phyloP scores from a whole-genome alignment of 2,329 filamentous ascomycete species.

The Atkinsonella texensis region DNA sequence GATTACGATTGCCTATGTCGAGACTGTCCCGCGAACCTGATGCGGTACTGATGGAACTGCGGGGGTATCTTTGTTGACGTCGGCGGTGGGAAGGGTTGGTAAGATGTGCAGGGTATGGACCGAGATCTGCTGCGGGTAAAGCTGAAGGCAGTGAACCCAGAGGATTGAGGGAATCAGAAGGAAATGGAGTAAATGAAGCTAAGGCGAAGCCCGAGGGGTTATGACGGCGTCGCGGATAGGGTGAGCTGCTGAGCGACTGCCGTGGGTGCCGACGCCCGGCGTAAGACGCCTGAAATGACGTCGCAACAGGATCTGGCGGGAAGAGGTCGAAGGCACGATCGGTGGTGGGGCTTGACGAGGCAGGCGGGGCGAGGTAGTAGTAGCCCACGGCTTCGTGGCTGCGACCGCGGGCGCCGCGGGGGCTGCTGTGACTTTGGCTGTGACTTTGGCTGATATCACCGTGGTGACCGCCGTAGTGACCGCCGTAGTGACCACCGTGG shows the following conservation, averaged over 20 bases:
- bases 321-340: constrained; percentile 20
- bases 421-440: neutral
- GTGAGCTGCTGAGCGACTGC: neutral
- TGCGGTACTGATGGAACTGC: neutral
- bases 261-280: neutral
- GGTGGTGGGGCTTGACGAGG: constrained; percentile 38
- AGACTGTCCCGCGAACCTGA: neutral
- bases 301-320: constrained; percentile 30
- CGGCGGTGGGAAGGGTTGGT: neutral
- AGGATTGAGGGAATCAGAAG: too few relatives aligned
- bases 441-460: too few relatives aligned
- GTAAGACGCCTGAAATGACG: neutral
- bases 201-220: neutral
- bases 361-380: constrained; percentile 32
- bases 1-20: neutral
- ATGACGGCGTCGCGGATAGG: neutral
- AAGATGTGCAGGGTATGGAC: neutral
- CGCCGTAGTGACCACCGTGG: too few relatives aligned
- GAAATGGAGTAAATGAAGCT: neutral
- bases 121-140: neutral
- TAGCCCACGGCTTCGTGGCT: neutral
- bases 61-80: neutral
- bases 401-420: too few relatives aligned
- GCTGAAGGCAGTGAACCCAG: neutral
- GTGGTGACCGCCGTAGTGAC: neutral